Evolutionary conservation across 345 rosid species (phyloP), one percentile per base, ranked within the genome.

Genomic region (Noccaea bulbosa): DNA sequence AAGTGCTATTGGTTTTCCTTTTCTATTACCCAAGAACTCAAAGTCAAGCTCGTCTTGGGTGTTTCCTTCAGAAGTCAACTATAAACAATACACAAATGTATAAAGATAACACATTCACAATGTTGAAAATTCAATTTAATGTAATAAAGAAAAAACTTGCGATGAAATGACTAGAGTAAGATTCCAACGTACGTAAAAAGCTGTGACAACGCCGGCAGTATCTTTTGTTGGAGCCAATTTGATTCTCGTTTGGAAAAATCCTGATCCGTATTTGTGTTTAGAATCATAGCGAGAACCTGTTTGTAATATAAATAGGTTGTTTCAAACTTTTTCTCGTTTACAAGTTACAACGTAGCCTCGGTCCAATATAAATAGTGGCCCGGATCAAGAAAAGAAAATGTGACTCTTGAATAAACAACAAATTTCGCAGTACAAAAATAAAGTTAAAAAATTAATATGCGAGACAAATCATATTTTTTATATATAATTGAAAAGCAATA

Each of bases 41-140:
- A 89, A 83, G 77, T 89, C 97, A 12, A 85, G 27, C 74, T 91
- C 96, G 46, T 87, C 92, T 3, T 79, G 96, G 39, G 51, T 48
- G 16, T 73, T 27, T 5, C 78, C 82, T 4, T 73, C 47, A 0
- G 96, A 89, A 50, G 69, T 79, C 38, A 68, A 69, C 74, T 75
- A 7, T n/a, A 50, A 57, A 10, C 53, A 48, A 48, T 47, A 57
- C 41, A 59, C 4, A 39, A 20, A 17, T 8, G 15, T 58, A 66
- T 4, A 11, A 17, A 58, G 17, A 27, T 15, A 40, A 30, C n/a
- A 39, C 3, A 58, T 20, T 56, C 9, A 67, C 7, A 22, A 55
- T 15, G 9, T 14, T 71, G 8, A 37, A 33, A 62, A 16, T 10
- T 58, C 11, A 17, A 20, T 11, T 39, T 9, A 17, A 17, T 58